Evolutionary conservation across 352 stramenopile species (phyloP), one percentile per base, ranked within the genome.

Genomic region (Phytopythium oedochilum): DNA sequence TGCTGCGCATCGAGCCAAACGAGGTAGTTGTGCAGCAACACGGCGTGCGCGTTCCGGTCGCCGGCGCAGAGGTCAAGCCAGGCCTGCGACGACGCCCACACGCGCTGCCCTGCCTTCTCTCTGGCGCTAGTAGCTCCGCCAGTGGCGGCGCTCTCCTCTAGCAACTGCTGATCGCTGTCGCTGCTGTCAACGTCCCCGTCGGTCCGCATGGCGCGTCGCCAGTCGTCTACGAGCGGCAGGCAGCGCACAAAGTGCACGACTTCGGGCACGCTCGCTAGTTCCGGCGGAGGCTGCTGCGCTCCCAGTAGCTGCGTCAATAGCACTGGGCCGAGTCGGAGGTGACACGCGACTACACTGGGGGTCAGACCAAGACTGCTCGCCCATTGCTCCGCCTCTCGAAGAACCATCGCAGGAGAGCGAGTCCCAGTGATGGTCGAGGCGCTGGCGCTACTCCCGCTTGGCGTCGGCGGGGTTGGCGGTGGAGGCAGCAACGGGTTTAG

Each of bases 1-100:
- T 51, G 60, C 26, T 55, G 63, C 12, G 15, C n/a, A 39, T 96
- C 83, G n/a, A 97, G 69, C 71, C 89, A 96, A 28, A 83, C 65
- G 48, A 97, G 88, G 38, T 82, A 97, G 47, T 97, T 98, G 45
- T 83, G 88, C 22, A 98, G 67, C 48, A 98, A 59, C 51, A 98
- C 73, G 2, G 92, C 90, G 60, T 98, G 94, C 53, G 98, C 95
- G 50, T 97, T 80, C 47, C 77, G 74, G 59, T 97, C 89, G 14
- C 89, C 93, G 8, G 83, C 86, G 17, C 91, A 75, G 48, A 97
- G 83, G 32, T 89, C 78, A 9, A 98, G 63, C 32, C 97, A 91
- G 55, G 98, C 83, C 43, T 97, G 88, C 9, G 83, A 91, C 20
- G 89, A 93, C 38, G 78, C 88, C 86, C 89, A 97, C 25, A 97